Base-by-base conservation (phyloP, 148 eudicot genomes). In the Pharnaceum exiguum region DNA sequence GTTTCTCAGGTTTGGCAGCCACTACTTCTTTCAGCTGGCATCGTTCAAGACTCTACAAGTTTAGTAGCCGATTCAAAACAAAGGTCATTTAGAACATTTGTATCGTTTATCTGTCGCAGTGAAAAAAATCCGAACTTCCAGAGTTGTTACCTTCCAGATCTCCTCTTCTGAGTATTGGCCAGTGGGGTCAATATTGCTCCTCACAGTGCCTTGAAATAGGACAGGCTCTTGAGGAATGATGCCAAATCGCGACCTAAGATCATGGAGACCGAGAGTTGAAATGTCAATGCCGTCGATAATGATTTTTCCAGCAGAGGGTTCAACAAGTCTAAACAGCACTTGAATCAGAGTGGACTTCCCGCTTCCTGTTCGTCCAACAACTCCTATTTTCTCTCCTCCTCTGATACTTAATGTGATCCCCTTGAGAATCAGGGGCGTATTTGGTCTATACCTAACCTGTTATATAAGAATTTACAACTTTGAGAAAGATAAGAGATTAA, bases 141-240 rank as follows among this genome's bases (percentile, higher is more conserved):
- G 17, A 10, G 47, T 24, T 37, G n/a, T 52, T 75, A 88, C 98
- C 98, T 79, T 85, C 98, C 98, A 93, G 29, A 93, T 93, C 47
- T 93, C 87, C 8, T 88, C 96, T 57, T 93, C 98, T 10, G 98
- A 83, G 68, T 85, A 83, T 53, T 42, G 71, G 1, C 79, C 85
- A 48, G 63, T 79, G 18, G 98, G 96, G 61, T 93, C 98, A 28
- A 93, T 80, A 59, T 93, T 93, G 83, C 95, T 83, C 46, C 98
- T 76, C 43, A 93, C 91, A 13, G 95, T 93, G 56, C 98, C 98
- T 82, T 88, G 90, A 25, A 93, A 93, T 62, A 93, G 89, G 35
- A 93, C 95, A 43, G 98, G 98, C 64, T 93, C 98, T 71, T 93
- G 98, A 45, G 98, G 98, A 59, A 93, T 93, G 64, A 93, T 88